These are phyloP conservation scores for Gyromitra esculenta DNA, from an alignment of 2,329 filamentous ascomycete species.

Conservation along the genomic window DNA sequence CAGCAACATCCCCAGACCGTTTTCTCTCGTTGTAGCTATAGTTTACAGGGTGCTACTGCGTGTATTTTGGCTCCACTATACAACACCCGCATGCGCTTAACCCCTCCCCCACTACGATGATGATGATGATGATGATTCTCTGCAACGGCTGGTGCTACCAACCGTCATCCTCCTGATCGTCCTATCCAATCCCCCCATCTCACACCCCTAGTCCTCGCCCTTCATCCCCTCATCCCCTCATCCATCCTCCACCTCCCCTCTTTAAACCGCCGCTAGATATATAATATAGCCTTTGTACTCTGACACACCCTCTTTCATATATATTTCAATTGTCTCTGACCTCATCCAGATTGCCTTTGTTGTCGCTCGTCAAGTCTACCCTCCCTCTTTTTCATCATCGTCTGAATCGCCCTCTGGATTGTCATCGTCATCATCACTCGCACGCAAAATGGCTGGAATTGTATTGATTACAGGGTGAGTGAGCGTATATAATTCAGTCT, in stretches of 20 bases:
- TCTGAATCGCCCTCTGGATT: background rate
- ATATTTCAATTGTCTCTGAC: slow-evolving; percentile 28
- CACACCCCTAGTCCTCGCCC: background rate
- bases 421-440: slow-evolving; percentile 9
- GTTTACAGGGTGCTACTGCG: slow-evolving; percentile 18
- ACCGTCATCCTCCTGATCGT: slow-evolving; percentile 20
- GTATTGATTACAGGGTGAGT: slow-evolving; percentile 91
- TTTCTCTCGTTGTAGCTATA: slow-evolving; percentile 27
- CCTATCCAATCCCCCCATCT: background rate
- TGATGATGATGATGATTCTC: background rate
- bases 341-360: slow-evolving; percentile 48
- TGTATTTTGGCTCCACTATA: background rate
- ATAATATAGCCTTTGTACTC: slow-evolving; percentile 42
- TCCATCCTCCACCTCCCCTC: slow-evolving; percentile 27
- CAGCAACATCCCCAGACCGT: background rate
- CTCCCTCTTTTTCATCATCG: slow-evolving; percentile 23
- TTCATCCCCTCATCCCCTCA: background rate
- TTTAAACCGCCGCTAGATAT: background rate
- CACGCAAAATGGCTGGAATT: slow-evolving; percentile 67
- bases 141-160: slow-evolving; percentile 11
- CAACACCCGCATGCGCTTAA: slow-evolving; percentile 5
- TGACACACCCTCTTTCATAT: slow-evolving; percentile 23
- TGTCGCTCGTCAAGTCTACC: slow-evolving; percentile 30
- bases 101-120: slow-evolving; percentile 46
- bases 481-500: slow-evolving; percentile 40